Conservation (phyloP, 768 basidiomycete species). For the Leccinum barrowsii region DNA sequence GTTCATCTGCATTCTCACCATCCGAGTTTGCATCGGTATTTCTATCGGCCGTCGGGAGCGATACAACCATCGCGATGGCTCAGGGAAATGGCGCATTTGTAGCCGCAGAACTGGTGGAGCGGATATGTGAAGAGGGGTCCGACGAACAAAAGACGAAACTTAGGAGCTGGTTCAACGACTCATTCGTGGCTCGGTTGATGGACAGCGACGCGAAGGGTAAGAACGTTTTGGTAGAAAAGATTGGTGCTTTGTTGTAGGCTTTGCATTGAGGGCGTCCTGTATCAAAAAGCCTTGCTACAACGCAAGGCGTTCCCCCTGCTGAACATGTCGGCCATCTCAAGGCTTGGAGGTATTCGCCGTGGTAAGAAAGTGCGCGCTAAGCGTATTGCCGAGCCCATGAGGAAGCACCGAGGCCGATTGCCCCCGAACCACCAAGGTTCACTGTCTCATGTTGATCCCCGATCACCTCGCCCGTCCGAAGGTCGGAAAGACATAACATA, state of each 20-base stretch:
- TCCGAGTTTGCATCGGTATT: constrained; percentile 57
- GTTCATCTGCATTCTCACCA: constrained; percentile 53
- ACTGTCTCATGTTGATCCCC: neutral
- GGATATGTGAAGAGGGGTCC: constrained; percentile 43
- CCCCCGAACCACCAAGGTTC: neutral
- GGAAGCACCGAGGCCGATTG: neutral
- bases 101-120: constrained; percentile 67
- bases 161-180: constrained; percentile 55
- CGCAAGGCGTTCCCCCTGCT: neutral
- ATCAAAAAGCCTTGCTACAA: constrained; percentile 7
- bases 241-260: constrained; percentile 32
- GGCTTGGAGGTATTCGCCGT: neutral
- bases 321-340: neutral
- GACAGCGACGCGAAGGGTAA: constrained; percentile 64
- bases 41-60: constrained; percentile 49
- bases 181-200: constrained; percentile 46
- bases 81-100: constrained; percentile 69
- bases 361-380: neutral
- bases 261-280: neutral
- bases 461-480: neutral
- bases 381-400: neutral
- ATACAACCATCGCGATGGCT: constrained; percentile 52
- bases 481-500: neutral
- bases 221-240: constrained; percentile 61
- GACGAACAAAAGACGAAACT: constrained; percentile 41